Conservation (phyloP, 2,329 filamentous ascomycete genomes). For the Bipolaris sorokiniana region DNA sequence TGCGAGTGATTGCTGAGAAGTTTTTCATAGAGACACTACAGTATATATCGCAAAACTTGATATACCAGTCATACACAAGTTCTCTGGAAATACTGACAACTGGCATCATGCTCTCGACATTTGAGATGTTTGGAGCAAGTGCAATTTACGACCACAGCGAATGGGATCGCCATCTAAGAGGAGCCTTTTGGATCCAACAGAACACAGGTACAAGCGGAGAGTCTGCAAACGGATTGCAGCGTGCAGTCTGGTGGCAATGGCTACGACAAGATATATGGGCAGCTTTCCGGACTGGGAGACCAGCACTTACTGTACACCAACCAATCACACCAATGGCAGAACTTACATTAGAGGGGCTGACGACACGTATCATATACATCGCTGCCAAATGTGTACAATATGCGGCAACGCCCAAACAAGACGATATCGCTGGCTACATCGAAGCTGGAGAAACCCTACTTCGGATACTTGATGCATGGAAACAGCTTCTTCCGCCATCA, state of each 20-base stretch:
- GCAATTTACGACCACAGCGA: slow-evolving; percentile 50
- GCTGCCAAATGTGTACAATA: slow-evolving; percentile 65
- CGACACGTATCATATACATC: slow-evolving; percentile 60
- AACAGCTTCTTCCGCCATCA: slow-evolving; percentile 50
- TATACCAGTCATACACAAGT: slow-evolving; percentile 63
- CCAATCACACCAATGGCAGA: slow-evolving; percentile 57
- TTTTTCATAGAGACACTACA: slow-evolving; percentile 69
- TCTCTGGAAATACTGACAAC: slow-evolving; percentile 65
- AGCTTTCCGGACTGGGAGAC: slow-evolving; percentile 63
- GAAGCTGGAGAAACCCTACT: slow-evolving; percentile 55
- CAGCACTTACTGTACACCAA: slow-evolving; percentile 64
- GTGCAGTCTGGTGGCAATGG: slow-evolving; percentile 71
- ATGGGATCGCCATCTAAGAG: slow-evolving; percentile 68
- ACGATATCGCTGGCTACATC: slow-evolving; percentile 48
- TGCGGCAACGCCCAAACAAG: slow-evolving; percentile 57
- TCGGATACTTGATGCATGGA: slow-evolving; percentile 59
- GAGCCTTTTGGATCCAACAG: slow-evolving; percentile 69
- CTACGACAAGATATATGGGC: slow-evolving; percentile 69
- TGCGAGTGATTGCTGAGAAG: slow-evolving; percentile 50
- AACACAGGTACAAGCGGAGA: slow-evolving; percentile 66
- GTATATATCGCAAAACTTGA: slow-evolving; percentile 65
- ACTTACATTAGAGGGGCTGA: slow-evolving; percentile 60
- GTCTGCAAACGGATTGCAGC: slow-evolving; percentile 58
- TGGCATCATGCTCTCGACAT: slow-evolving; percentile 65
- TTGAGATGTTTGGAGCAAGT: slow-evolving; percentile 68